Evolutionary conservation across 1,284 basidiomycete genomes (phyloP).

Genomic region (Fistulina hepatica): DNA sequence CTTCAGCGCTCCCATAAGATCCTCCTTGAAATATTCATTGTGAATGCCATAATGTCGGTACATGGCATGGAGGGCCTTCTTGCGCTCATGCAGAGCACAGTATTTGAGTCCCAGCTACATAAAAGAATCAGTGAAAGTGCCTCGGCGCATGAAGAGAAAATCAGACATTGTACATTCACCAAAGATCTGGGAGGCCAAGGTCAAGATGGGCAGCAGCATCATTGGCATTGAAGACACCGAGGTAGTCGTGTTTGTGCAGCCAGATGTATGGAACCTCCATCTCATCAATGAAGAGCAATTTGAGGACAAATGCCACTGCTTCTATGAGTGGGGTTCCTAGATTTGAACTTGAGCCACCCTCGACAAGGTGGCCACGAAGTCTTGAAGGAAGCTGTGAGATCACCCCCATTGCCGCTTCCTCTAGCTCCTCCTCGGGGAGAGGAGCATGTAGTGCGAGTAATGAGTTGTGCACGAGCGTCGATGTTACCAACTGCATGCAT

Average conservation of each 20-base stretch:
- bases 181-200: too few species aligned
- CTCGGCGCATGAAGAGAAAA: constrained; percentile 66
- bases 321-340: constrained; percentile 64
- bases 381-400: background rate
- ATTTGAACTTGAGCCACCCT: too few species aligned
- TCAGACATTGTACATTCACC: constrained; percentile 28
- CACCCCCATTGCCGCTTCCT: constrained; percentile 84
- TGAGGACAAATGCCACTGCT: constrained; percentile 74
- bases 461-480: constrained; percentile 62
- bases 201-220: too few species aligned
- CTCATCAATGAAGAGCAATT: constrained; percentile 79
- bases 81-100: constrained; percentile 72
- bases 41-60: constrained; percentile 54
- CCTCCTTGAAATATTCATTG: constrained; percentile 66
- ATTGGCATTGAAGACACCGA: constrained; percentile 74
- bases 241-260: constrained; percentile 87
- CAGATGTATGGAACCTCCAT: constrained; percentile 94
- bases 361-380: too few species aligned
- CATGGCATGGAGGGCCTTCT: constrained; percentile 47
- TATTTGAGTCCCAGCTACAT: constrained; percentile 79
- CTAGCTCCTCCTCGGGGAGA: constrained; percentile 60
- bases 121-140: constrained; percentile 83
- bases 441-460: constrained; percentile 58
- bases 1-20: constrained; percentile 52
- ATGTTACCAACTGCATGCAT: constrained; percentile 91